Evolutionary conservation across 345 rosid species (phyloP), one percentile per base, ranked within the genome.

Genomic region (Physaria fendleri): DNA sequence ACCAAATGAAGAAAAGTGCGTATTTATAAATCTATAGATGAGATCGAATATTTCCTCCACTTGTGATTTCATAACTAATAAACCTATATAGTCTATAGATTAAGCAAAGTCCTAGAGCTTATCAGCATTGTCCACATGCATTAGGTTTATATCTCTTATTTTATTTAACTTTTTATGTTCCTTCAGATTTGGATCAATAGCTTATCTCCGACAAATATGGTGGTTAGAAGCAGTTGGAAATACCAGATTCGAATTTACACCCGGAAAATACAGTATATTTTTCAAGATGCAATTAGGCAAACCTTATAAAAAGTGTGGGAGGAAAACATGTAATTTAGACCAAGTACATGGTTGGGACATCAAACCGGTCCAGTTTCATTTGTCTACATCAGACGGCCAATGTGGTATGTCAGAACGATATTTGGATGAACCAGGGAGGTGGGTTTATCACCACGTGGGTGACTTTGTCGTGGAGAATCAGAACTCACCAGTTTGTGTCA

Each of bases 161-260:
- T 42, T 42, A 41, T 24, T 52, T 4, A 43, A 44, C 37, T 27
- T 13, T 18, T n/a, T n/a, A 23, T 23, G 10, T 20, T 24, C 28
- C 23, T 60, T 20, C 56, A 71, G 97, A 66, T 93, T 89, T 62
- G 63, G 70, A 8, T 72, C 85, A 12, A 77, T 85, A 48, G 90
- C 94, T 62, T 93, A 85, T 76, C 97, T 93, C 35, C 86, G 91
- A 65, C 97, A 93, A 78, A 82, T 85, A 22, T 89, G 99, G 99
- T 93, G 99, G 99, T 82, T 83, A 35, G 97, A 93, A 76, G 85
- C 78, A 11, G 82, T 76, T 13, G 99, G 99, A 25, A 80, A 82
- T 47, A 37, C 83, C 5, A 90, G 71, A 54, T 89, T 93, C 56
- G 84, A 82, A 45, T 89, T 86, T 65, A 75, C 92, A 12, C 75